Evolutionary conservation across 495 filamentous ascomycete species (phyloP), one percentile per base, ranked within the genome.

Genomic region (Pyronema omphalodes): DNA sequence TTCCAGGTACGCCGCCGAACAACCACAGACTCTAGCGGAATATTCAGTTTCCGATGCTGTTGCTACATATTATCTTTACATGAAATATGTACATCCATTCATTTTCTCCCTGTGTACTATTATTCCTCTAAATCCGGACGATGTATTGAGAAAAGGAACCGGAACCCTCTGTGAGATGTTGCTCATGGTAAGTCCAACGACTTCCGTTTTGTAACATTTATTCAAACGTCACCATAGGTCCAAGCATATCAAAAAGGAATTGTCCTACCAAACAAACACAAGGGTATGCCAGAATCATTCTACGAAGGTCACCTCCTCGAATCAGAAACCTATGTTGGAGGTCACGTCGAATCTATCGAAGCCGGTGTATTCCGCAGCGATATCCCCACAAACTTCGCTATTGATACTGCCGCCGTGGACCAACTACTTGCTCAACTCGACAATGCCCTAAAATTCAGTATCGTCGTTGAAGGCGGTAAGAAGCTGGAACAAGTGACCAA

Each of bases 31-130:
- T 0, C 70, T 99, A 43, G 88, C 91, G 1, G 91, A 99, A 59
- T 99, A 99, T 69, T 99, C 91, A 0, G 91, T 99, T 44, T 99
- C 91, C 59, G 91, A 99, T 77, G 91, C 91, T 33, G 91, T 99
- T 15, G 91, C 91, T 3, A 99, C 91, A 2, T 99, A 96, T 67
- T 99, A 99, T 64, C 74, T 99, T 43, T 99, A 99, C 71, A 99
- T 96, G 91, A 99, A 99, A 84, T 99, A 99, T 68, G 86, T 99
- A 17, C 91, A 99, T 65, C 91, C 91, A 1, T 99, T 99, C 71
- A 89, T 99, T 67, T 99, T 96, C 73, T 94, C 91, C 0, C 73
- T 99, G 0, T 96, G 91, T 69, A 99, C 87, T 0, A 94, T 99
- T 69, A 75, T 99, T 66, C 91, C 91, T 0, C 73, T 99, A 1